phyloP scores from a whole-genome alignment of 495 filamentous ascomycete species.

The Bacidia gigantensis region DNA sequence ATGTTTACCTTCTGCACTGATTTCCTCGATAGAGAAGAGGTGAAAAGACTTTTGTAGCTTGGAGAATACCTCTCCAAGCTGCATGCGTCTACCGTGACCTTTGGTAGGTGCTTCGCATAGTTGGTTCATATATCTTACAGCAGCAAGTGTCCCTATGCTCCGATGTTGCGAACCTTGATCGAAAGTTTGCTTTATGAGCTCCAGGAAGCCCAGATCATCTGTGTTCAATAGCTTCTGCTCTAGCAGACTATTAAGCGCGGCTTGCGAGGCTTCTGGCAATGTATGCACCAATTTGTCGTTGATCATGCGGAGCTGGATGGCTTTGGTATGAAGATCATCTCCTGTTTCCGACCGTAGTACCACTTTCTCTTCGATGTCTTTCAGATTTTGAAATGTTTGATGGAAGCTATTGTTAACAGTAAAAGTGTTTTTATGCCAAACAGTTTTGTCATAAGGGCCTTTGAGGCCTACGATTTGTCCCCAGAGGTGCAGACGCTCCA shows the following conservation, averaged over 20 bases:
- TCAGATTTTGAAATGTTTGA: not conserved
- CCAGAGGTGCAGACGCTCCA: not conserved
- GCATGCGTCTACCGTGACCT: conserved; percentile 1
- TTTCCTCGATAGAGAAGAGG: not conserved
- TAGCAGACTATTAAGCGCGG: not conserved
- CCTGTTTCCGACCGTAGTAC: not conserved
- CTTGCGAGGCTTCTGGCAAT: not conserved
- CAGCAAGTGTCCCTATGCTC: conserved; percentile 3
- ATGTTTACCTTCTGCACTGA: not conserved
- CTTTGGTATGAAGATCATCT: not conserved
- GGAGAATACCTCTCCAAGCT: not conserved
- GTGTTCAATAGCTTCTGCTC: not conserved
- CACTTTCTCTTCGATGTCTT: not conserved
- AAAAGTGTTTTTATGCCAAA: not conserved
- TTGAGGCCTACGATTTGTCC: not conserved
- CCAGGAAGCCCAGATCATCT: not conserved
- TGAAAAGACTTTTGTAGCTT: not conserved
- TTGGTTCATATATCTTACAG: conserved; percentile 3
- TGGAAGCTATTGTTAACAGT: not conserved
- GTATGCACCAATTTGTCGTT: not conserved
- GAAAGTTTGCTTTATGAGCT: not conserved
- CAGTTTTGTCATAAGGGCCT: not conserved
- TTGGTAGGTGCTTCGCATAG: not conserved
- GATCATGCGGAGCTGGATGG: not conserved
- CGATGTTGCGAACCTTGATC: conserved; percentile 1